Conservation (phyloP, 805 yeast species). For the Wickerhamiella vanderwaltii region DNA sequence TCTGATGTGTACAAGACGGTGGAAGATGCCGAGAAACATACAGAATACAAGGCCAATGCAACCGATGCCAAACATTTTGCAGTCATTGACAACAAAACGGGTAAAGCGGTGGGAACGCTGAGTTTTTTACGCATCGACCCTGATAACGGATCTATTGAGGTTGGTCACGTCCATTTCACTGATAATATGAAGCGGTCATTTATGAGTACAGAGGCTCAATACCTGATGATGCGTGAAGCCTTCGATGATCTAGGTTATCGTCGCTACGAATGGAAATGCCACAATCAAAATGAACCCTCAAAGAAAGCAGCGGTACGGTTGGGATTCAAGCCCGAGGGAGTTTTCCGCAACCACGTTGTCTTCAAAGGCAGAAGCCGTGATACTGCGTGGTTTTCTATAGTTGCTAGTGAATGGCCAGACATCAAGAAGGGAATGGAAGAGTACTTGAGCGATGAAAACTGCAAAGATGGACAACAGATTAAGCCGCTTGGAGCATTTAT, state of each 20-base stretch:
- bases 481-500: conserved; percentile 16
- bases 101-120: conserved; percentile 24
- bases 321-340: conserved; percentile 28
- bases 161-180: conserved; percentile 25
- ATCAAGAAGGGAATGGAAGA: conserved; percentile 20
- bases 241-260: conserved; percentile 26
- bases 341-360: conserved; percentile 25
- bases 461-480: conserved; percentile 21
- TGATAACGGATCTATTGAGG: conserved; percentile 24
- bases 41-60: conserved; percentile 4
- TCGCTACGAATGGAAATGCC: conserved; percentile 30
- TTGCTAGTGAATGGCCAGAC: conserved; percentile 26
- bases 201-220: conserved; percentile 27
- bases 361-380: conserved; percentile 26
- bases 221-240: conserved; percentile 24
- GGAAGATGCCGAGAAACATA: conserved; percentile 12
- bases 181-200: conserved; percentile 21
- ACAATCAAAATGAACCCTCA: conserved; percentile 25
- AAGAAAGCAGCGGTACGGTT: conserved; percentile 26
- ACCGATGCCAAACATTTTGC: conserved; percentile 18
- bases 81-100: conserved; percentile 19
- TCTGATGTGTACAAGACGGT: conserved; percentile 14
- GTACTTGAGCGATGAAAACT: conserved; percentile 25
- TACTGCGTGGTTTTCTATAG: conserved; percentile 26
- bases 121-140: conserved; percentile 24